Conservation (phyloP, 2,329 filamentous ascomycete genomes). For the Xylaria multiplex region DNA sequence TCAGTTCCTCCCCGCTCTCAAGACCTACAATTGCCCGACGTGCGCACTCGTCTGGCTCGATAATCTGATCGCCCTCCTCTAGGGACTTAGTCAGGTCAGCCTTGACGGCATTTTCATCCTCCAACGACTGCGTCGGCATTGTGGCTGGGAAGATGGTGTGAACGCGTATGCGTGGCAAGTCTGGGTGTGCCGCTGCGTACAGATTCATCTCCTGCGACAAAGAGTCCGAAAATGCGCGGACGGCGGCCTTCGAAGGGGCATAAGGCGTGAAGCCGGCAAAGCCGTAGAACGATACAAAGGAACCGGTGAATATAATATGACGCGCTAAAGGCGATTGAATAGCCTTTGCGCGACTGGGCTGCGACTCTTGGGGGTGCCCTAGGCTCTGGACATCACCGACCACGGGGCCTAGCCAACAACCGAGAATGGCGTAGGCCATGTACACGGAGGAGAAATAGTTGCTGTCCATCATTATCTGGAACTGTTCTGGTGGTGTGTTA, state of each 20-base stretch:
- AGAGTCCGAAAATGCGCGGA: conserved; percentile 71
- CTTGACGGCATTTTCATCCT: conserved; percentile 52
- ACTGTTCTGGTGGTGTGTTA: conserved; percentile 48
- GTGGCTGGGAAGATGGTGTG: conserved; percentile 73
- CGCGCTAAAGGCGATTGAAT: conserved; percentile 46
- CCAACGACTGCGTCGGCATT: conserved; percentile 67
- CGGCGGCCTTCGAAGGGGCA: conserved; percentile 71
- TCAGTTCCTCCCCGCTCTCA: conserved; percentile 71
- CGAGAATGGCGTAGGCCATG: conserved; percentile 51
- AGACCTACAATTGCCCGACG: conserved; percentile 65
- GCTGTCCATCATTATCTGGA: conserved; percentile 52
- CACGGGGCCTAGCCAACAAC: conserved; percentile 43
- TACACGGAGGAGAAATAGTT: conserved; percentile 55
- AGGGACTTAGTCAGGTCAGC: conserved; percentile 52
- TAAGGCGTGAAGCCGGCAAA: conserved; percentile 74
- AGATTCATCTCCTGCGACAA: conserved; percentile 67
- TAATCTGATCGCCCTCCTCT: conserved; percentile 51
- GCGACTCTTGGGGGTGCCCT: neutral
- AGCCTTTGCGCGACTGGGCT: neutral
- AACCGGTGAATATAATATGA: conserved; percentile 75
- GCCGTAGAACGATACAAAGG: conserved; percentile 68
- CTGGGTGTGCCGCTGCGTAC: conserved; percentile 46
- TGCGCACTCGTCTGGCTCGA: conserved; percentile 68
- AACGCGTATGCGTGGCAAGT: conserved; percentile 58
- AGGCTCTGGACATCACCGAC: neutral